Conservation (phyloP, 768 basidiomycete genomes). For the Pleurotus tuoliensis region DNA sequence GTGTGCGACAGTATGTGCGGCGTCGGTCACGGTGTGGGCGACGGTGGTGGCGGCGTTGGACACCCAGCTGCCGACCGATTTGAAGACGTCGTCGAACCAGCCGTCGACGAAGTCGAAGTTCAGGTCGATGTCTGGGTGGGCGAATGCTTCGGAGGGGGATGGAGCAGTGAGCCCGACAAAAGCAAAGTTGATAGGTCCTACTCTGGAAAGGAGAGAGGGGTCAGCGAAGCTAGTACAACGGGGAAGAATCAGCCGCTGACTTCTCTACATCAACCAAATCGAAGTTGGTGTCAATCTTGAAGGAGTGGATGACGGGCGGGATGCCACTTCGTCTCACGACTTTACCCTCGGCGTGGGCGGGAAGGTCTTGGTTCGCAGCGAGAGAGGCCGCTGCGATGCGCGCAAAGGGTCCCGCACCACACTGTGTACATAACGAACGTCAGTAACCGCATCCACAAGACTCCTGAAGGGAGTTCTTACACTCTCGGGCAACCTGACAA, state of each 20-base stretch:
- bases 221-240: background rate
- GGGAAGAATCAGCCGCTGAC: slow-evolving; percentile 9
- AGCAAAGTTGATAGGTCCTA: slow-evolving; percentile 2
- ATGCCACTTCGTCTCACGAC: slow-evolving; percentile 21
- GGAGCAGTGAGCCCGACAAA: slow-evolving; percentile 9
- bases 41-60: slow-evolving; percentile 10
- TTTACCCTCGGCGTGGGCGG: slow-evolving; percentile 16
- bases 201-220: background rate
- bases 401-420: no score
- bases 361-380: slow-evolving; percentile 31
- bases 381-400: background rate
- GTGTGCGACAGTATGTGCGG: background rate
- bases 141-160: no score
- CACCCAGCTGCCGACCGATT: no score
- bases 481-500: no score
- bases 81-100: slow-evolving; percentile 9
- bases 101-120: slow-evolving; percentile 9
- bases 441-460: no score
- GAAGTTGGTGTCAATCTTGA: slow-evolving; percentile 31
- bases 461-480: no score
- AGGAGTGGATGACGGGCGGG: slow-evolving; percentile 23
- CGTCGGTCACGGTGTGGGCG: background rate
- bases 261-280: slow-evolving; percentile 16
- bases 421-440: no score
- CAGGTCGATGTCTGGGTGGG: slow-evolving; percentile 9